phyloP scores from a whole-genome alignment of 2,329 filamentous ascomycete species.

The Diaporthe batatas region DNA sequence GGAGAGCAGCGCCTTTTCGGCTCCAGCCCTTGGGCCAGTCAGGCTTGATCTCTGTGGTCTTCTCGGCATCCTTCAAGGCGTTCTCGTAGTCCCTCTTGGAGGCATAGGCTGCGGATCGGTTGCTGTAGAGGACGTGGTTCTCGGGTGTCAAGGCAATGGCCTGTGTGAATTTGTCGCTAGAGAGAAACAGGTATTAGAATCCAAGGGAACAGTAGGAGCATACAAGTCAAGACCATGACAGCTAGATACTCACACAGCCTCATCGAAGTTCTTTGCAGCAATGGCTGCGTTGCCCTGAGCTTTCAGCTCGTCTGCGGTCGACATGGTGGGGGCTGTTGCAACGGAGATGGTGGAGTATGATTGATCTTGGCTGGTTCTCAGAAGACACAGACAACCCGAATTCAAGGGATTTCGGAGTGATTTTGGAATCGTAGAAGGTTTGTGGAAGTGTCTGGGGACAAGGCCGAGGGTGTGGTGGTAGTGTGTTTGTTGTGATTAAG shows the following conservation, averaged over 20 bases:
- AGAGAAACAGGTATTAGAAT: constrained; percentile 38
- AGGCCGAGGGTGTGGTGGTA: neutral
- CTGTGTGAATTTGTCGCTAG: constrained; percentile 91
- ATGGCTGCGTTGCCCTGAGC: constrained; percentile 99
- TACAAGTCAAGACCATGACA: constrained; percentile 1
- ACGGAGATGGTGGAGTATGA: neutral
- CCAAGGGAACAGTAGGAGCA: neutral
- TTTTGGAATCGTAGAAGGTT: neutral
- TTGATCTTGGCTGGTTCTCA: neutral
- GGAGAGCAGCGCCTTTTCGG: constrained; percentile 90
- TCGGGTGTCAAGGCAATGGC: constrained; percentile 85
- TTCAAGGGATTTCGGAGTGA: neutral
- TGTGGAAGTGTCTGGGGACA: too few species aligned
- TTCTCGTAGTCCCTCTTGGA: constrained; percentile 90
- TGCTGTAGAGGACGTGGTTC: constrained; percentile 98
- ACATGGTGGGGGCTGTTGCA: constrained; percentile 55
- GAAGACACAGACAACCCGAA: neutral
- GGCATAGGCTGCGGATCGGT: constrained; percentile 88
- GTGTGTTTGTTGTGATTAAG: neutral
- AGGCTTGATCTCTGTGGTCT: constrained; percentile 93
- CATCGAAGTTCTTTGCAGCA: constrained; percentile 94
- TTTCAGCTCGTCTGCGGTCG: constrained; percentile 85
- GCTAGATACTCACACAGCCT: constrained; percentile 83
- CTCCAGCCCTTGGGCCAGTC: constrained; percentile 99
- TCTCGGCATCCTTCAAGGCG: constrained; percentile 89